Evolutionary conservation across 106 monocot genomes (phyloP).

Genomic region (Iris macrosiphon): DNA sequence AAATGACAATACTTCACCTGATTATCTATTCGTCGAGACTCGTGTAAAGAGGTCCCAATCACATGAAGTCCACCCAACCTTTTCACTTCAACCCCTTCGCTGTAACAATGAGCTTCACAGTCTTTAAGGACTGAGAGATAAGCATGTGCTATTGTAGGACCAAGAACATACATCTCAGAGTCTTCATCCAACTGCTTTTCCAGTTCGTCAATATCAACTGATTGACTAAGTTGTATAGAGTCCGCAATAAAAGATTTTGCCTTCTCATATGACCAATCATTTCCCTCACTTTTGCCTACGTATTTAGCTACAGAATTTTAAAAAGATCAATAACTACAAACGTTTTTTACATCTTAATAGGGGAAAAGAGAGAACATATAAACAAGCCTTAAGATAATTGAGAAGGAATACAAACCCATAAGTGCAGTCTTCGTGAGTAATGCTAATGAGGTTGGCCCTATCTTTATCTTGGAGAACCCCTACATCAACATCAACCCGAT

Average conservation of each 20-base stretch:
- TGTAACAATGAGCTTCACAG: constrained; percentile 75
- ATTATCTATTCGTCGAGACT: constrained; percentile 96
- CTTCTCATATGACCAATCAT: constrained; percentile 59
- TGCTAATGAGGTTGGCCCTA: constrained; percentile 74
- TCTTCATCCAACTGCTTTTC: constrained; percentile 50
- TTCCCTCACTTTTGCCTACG: constrained; percentile 61
- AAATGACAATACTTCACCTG: constrained; percentile 41
- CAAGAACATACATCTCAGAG: constrained; percentile 56
- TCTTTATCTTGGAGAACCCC: constrained; percentile 75
- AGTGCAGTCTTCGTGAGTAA: constrained; percentile 83
- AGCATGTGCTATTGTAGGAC: constrained; percentile 58
- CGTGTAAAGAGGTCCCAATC: constrained; percentile 97
- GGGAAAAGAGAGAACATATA: too few species aligned
- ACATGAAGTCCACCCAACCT: constrained; percentile 95
- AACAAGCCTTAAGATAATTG: neutral
- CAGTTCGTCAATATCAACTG: constrained; percentile 49
- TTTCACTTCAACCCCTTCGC: constrained; percentile 87
- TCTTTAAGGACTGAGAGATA: constrained; percentile 73
- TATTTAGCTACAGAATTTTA: constrained; percentile 57
- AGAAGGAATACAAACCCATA: constrained; percentile 50
- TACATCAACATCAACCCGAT: constrained; percentile 18
- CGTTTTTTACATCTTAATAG: too few species aligned
- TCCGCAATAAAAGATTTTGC: constrained; percentile 75
- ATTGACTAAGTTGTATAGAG: constrained; percentile 80
- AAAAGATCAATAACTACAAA: neutral